These are phyloP conservation scores for Fusarium albidum DNA, from an alignment of 2,329 filamentous ascomycete species.

Conservation along the genomic window DNA sequence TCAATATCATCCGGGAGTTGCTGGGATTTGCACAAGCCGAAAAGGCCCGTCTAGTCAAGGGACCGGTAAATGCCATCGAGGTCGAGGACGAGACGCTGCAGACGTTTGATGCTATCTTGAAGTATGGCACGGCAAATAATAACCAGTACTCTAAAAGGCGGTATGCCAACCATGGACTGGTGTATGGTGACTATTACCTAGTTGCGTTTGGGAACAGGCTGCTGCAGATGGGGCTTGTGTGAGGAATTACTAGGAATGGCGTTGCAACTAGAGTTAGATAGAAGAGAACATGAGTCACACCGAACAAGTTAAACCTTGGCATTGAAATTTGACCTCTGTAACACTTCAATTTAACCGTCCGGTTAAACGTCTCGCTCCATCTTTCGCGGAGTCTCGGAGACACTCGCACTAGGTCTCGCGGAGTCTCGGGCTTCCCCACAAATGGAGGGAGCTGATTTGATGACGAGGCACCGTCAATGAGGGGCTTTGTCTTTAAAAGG, in stretches of 20 bases:
- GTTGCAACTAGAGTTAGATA: no score
- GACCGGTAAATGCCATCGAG: neutral
- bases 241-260: neutral
- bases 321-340: no score
- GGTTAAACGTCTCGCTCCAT: no score
- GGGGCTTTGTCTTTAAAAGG: no score
- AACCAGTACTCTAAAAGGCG: slow-evolving; percentile 40
- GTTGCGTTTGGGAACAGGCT: slow-evolving; percentile 57
- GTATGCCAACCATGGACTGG: slow-evolving; percentile 50
- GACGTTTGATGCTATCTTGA: slow-evolving; percentile 43
- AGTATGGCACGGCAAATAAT: slow-evolving; percentile 46
- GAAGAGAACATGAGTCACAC: no score
- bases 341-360: no score
- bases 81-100: neutral
- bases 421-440: no score
- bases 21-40: slow-evolving; percentile 42
- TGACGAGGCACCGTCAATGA: no score
- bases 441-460: no score
- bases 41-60: slow-evolving; percentile 15
- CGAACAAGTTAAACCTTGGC: no score
- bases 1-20: slow-evolving; percentile 43
- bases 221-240: slow-evolving; percentile 44
- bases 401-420: no score
- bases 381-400: no score
- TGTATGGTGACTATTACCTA: slow-evolving; percentile 60